phyloP scores from a whole-genome alignment of 1,284 basidiomycete species.

The Cutaneotrichosporon cavernicola region DNA sequence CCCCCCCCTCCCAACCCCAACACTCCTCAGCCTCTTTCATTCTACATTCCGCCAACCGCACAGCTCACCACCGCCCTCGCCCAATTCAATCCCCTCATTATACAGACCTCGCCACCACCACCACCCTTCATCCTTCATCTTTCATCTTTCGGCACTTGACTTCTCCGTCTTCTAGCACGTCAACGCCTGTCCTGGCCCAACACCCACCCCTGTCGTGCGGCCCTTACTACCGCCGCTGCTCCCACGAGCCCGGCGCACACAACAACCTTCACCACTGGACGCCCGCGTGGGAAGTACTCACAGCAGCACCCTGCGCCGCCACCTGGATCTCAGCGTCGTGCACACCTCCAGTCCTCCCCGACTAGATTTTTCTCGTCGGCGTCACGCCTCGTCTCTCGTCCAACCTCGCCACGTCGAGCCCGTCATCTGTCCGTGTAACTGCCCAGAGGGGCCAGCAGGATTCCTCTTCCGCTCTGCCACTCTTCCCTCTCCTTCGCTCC shows the following conservation, averaged over 20 bases:
- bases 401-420: not conserved
- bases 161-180: not conserved
- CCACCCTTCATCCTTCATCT: not conserved
- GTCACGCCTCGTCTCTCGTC: not conserved
- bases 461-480: not conserved
- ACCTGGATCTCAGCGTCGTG: not conserved
- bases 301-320: not conserved
- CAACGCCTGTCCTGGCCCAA: not conserved
- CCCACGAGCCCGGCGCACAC: not conserved
- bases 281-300: not conserved
- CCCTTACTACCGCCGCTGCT: not conserved
- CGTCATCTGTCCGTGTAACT: not conserved
- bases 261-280: not conserved
- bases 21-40: not conserved
- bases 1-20: too few relatives aligned
- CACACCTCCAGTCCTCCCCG: not conserved
- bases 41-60: not conserved
- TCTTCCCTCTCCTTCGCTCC: not conserved
- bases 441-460: not conserved
- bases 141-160: not conserved
- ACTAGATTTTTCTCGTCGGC: not conserved
- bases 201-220: not conserved
- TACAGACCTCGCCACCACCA: not conserved
- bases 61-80: not conserved
- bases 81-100: not conserved